Percentiles rank a stretch among this genome's conserved stretches.
Evolutionary conservation across 2,329 filamentous ascomycete genomes (phyloP).

Genomic region (Aspergillus melleus): DNA sequence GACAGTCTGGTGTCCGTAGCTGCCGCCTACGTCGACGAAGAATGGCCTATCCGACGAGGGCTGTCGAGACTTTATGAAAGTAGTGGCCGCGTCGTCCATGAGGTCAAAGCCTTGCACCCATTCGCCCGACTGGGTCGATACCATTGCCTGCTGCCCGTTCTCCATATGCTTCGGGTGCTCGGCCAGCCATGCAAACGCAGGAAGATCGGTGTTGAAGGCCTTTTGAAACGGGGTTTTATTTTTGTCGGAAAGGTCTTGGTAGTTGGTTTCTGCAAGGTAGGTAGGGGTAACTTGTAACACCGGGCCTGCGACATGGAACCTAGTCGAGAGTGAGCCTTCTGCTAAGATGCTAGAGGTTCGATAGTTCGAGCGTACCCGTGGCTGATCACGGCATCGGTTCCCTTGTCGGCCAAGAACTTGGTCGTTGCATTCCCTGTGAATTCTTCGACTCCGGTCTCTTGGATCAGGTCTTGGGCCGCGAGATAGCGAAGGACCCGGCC

Average conservation of each 20-base stretch:
- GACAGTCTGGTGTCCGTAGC: conserved; percentile 5
- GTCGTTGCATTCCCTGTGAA: conserved; percentile 18
- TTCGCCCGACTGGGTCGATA: background rate
- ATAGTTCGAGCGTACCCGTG: background rate
- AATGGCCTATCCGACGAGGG: background rate
- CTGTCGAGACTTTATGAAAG: background rate
- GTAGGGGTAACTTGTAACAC: background rate
- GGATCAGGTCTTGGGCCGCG: conserved; percentile 19
- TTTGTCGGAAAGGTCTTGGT: background rate
- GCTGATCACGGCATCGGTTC: background rate
- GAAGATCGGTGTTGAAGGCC: background rate
- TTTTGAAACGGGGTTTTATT: background rate
- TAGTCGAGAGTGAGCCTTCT: background rate
- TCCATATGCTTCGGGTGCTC: background rate
- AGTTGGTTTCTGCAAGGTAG: background rate
- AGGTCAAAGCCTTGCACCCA: background rate
- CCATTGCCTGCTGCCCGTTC: background rate
- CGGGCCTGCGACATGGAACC: conserved; percentile 17
- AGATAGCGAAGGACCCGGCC: conserved; percentile 29
- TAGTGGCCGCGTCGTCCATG: background rate
- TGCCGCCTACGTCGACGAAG: conserved; percentile 12
- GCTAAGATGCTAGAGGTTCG: no score
- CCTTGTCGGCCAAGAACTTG: conserved; percentile 9
- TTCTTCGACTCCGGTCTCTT: conserved; percentile 13
- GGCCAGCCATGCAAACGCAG: background rate